A percentile compares a stretch with the other conserved stretches of the same genome.
Conservation (phyloP, 2,329 filamentous ascomycete species). For the Erysiphe pulchra region DNA sequence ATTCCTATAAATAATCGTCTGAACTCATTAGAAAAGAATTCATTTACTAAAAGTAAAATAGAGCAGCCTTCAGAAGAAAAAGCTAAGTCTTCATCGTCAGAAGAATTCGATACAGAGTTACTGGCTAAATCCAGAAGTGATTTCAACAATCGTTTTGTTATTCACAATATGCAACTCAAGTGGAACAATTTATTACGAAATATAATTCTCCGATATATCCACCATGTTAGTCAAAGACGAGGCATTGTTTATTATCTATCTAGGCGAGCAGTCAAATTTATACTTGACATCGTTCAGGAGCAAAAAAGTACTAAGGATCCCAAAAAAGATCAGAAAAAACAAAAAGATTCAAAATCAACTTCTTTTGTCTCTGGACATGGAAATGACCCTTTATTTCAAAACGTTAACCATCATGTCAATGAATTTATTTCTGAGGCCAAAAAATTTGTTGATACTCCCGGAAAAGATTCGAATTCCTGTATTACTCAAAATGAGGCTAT, state of each 20-base stretch:
- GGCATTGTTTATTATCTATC: slow-evolving; percentile 98
- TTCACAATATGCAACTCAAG: slow-evolving; percentile 92
- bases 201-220: slow-evolving; percentile 88
- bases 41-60: slow-evolving; percentile 16
- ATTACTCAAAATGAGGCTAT: slow-evolving; percentile 18
- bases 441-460: slow-evolving; percentile 53
- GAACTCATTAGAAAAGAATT: slow-evolving; percentile 9
- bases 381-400: slow-evolving; percentile 19
- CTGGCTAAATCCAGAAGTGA: slow-evolving; percentile 71
- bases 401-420: slow-evolving; percentile 64
- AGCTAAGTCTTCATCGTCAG: slow-evolving; percentile 14
- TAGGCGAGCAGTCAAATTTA: slow-evolving; percentile 85
- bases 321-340: slow-evolving; percentile 11
- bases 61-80: slow-evolving; percentile 11
- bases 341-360: slow-evolving; percentile 9
- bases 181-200: slow-evolving; percentile 95
- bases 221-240: slow-evolving; percentile 84
- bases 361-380: slow-evolving; percentile 4
- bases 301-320: slow-evolving; percentile 34
- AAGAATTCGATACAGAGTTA: slow-evolving; percentile 38
- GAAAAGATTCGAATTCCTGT: slow-evolving; percentile 14
- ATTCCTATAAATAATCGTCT: slow-evolving; percentile 9
- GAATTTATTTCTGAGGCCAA: slow-evolving; percentile 66
- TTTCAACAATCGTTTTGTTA: slow-evolving; percentile 94
- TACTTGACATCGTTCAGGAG: slow-evolving; percentile 89